Percentiles rank a stretch among this genome's conserved stretches.
These are phyloP conservation scores for Nakazawaea ishiwadae DNA, from an alignment of 805 yeast species.

Conservation along the genomic window DNA sequence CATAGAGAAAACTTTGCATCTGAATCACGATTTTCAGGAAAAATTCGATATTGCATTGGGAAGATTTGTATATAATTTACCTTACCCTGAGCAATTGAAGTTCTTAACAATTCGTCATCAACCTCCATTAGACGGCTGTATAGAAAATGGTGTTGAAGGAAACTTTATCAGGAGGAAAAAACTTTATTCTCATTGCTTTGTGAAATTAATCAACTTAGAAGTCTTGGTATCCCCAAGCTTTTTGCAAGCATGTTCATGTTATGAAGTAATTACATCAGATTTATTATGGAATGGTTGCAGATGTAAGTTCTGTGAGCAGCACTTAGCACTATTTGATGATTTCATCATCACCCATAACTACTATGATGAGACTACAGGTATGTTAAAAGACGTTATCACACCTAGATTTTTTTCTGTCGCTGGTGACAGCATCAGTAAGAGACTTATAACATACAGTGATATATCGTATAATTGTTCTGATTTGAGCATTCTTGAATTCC, in stretches of 20 bases:
- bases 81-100: constrained; percentile 27
- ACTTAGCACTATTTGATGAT: constrained; percentile 49
- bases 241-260: constrained; percentile 56
- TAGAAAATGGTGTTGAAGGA: constrained; percentile 69
- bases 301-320: constrained; percentile 48
- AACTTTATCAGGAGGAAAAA: constrained; percentile 58
- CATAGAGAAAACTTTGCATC: constrained; percentile 26
- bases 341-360: constrained; percentile 62
- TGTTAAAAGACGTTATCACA: constrained; percentile 57
- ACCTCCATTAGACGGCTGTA: constrained; percentile 53
- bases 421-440: constrained; percentile 35
- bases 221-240: constrained; percentile 54
- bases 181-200: constrained; percentile 44
- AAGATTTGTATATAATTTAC: constrained; percentile 32
- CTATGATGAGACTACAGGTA: constrained; percentile 39
- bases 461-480: constrained; percentile 23
- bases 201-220: constrained; percentile 36
- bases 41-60: constrained; percentile 49
- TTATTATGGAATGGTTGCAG: constrained; percentile 76
- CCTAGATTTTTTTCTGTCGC: constrained; percentile 51
- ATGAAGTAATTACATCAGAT: constrained; percentile 67
- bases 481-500: constrained; percentile 24
- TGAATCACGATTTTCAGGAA: constrained; percentile 44
- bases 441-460: constrained; percentile 23
- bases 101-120: constrained; percentile 51